phyloP scores from a whole-genome alignment of 495 filamentous ascomycete genomes.

The Xylaria nigripes region DNA sequence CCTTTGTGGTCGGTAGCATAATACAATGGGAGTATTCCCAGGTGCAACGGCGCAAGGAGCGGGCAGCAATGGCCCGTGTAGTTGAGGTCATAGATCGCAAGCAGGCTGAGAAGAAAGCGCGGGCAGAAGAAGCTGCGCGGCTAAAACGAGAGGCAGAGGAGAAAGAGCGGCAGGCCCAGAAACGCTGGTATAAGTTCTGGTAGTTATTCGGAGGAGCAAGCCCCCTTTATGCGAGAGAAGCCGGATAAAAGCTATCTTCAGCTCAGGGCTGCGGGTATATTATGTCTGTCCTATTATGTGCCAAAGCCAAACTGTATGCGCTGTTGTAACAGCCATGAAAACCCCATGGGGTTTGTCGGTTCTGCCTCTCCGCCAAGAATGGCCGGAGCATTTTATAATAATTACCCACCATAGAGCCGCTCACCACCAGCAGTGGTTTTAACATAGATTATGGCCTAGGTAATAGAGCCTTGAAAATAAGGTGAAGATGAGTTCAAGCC shows the following conservation, averaged over 20 bases:
- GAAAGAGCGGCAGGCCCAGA: constrained; percentile 40
- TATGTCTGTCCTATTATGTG: background rate
- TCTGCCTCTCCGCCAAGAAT: background rate
- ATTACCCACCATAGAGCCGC: background rate
- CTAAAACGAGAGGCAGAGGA: constrained; percentile 35
- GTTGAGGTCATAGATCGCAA: constrained; percentile 72
- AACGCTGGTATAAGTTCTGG: constrained; percentile 47
- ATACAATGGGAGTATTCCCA: constrained; percentile 76
- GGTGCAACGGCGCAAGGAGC: constrained; percentile 58
- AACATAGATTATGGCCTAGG: background rate
- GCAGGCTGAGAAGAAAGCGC: constrained; percentile 54
- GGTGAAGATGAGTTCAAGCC: background rate
- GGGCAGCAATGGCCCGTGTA: constrained; percentile 67
- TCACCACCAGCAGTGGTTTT: background rate
- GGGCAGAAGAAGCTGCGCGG: constrained; percentile 41
- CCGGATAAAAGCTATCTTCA: background rate
- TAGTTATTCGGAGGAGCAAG: constrained; percentile 18
- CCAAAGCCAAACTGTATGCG: background rate
- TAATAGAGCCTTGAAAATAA: background rate
- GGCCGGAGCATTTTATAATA: background rate
- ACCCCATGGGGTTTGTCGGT: background rate
- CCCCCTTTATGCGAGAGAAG: constrained; percentile 1
- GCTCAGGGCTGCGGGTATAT: constrained; percentile 3
- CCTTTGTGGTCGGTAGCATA: constrained; percentile 55
- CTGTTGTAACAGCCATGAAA: constrained; percentile 1